A percentile compares a stretch with the other conserved stretches of the same genome.
Evolutionary conservation across 2,329 filamentous ascomycete genomes (phyloP).

Genomic region (Hyphodiscus sp.): DNA sequence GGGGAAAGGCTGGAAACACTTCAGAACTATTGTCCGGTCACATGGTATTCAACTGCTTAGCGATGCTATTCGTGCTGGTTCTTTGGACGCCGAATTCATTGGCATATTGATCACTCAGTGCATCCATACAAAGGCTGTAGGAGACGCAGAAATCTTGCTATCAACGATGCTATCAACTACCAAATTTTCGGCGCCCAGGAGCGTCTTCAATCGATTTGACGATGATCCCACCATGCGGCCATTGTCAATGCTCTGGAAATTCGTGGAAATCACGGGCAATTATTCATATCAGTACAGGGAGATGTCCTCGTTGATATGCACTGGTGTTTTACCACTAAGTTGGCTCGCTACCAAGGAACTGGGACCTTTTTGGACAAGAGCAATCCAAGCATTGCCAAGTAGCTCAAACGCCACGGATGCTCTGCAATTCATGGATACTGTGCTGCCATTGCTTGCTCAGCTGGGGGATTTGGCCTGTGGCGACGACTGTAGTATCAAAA

Average conservation of each 20-base stretch:
- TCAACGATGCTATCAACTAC: constrained; percentile 30
- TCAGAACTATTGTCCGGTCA: constrained; percentile 39
- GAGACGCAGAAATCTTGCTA: constrained; percentile 39
- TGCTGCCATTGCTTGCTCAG: constrained; percentile 28
- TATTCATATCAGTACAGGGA: constrained; percentile 33
- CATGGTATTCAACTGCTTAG: constrained; percentile 40
- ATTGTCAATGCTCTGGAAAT: constrained; percentile 32
- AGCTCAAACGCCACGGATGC: constrained; percentile 30
- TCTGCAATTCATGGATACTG: constrained; percentile 31
- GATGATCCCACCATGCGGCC: constrained; percentile 26
- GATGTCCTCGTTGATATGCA: constrained; percentile 32
- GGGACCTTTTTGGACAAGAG: constrained; percentile 35
- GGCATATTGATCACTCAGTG: constrained; percentile 38
- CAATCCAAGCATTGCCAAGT: constrained; percentile 32
- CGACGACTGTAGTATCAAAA: background rate
- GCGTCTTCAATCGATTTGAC: constrained; percentile 19
- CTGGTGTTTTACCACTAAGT: constrained; percentile 32
- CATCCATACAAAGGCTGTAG: constrained; percentile 28
- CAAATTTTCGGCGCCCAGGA: constrained; percentile 32
- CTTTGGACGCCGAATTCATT: constrained; percentile 37
- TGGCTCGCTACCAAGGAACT: constrained; percentile 41
- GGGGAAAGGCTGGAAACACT: constrained; percentile 39
- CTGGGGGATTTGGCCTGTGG: background rate
- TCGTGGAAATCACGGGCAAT: constrained; percentile 28
- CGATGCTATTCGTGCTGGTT: constrained; percentile 36